Conservation (phyloP, 2,329 filamentous ascomycete genomes). For the Trichoderma guizhouense region DNA sequence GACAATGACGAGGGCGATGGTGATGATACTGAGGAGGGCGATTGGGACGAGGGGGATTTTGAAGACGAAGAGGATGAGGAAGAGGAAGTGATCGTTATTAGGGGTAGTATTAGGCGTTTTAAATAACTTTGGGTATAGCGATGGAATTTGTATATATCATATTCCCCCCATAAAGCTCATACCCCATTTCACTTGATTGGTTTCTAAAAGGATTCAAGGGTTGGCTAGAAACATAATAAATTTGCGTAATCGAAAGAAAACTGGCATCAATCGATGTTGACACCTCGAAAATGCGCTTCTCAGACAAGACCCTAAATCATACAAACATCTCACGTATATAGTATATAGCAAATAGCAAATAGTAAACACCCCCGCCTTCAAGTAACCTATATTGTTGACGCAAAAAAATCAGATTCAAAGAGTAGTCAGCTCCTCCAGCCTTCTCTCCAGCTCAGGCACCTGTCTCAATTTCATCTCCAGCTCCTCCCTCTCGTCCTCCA, state of each 20-base stretch:
- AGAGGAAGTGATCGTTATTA: background rate
- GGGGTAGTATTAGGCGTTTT: background rate
- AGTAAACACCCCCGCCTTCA: background rate
- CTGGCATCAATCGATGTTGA: background rate
- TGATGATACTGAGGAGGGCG: background rate
- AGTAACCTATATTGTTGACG: background rate
- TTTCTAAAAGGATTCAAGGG: background rate
- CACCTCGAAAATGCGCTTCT: background rate
- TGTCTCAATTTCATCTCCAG: slow-evolving; percentile 80
- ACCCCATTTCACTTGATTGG: background rate
- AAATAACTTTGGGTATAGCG: background rate
- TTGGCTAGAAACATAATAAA: background rate
- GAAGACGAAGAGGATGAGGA: background rate
- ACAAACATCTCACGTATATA: background rate
- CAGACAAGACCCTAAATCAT: background rate
- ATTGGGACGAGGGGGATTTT: background rate
- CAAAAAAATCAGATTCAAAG: slow-evolving; percentile 17
- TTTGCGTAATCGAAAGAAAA: background rate
- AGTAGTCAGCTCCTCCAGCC: slow-evolving; percentile 72
- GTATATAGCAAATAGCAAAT: background rate
- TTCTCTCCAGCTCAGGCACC: slow-evolving; percentile 82
- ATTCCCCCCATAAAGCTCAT: background rate
- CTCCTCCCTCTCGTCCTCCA: slow-evolving; percentile 97
- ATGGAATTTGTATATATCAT: background rate
- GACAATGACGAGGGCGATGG: background rate